These are phyloP conservation scores for Fragilariopsis cylindrus DNA, from an alignment of 108 stramenopile genomes.

Conservation along the genomic window DNA sequence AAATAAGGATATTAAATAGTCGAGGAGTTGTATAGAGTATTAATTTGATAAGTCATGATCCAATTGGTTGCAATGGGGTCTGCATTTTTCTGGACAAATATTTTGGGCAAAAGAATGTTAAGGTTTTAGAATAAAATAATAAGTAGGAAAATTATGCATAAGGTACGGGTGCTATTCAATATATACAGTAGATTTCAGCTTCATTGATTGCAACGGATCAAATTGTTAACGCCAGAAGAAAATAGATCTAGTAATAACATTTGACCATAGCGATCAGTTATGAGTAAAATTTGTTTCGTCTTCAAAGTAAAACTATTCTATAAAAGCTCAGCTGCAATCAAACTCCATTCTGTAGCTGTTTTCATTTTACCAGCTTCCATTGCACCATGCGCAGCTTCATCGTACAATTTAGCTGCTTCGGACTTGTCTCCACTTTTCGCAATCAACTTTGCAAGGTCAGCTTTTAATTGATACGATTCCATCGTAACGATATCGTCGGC, in stretches of 20 bases:
- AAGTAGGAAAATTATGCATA: slow-evolving; percentile 29
- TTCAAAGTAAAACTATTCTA: not conserved
- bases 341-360: slow-evolving; percentile 71
- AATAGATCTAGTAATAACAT: slow-evolving; percentile 6
- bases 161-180: no score
- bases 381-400: slow-evolving; percentile 63
- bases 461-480: slow-evolving; percentile 56
- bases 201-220: slow-evolving; percentile 26
- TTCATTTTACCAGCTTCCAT: slow-evolving; percentile 69
- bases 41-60: slow-evolving; percentile 55
- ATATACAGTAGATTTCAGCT: no score
- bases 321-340: slow-evolving; percentile 54
- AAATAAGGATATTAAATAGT: not conserved
- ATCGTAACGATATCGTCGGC: slow-evolving; percentile 56
- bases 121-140: slow-evolving; percentile 46
- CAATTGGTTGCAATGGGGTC: slow-evolving; percentile 55
- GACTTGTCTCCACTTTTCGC: slow-evolving; percentile 39
- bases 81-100: slow-evolving; percentile 54
- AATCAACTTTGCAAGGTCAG: slow-evolving; percentile 64
- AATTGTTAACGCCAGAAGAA: not conserved
- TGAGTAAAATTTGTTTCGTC: no score
- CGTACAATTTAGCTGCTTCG: slow-evolving; percentile 48
- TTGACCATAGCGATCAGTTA: not conserved
- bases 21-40: slow-evolving; percentile 46
- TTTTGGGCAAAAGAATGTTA: slow-evolving; percentile 42